Base-by-base conservation (phyloP, 371 early-diverging fungal species). In the Funneliformis caledonium region DNA sequence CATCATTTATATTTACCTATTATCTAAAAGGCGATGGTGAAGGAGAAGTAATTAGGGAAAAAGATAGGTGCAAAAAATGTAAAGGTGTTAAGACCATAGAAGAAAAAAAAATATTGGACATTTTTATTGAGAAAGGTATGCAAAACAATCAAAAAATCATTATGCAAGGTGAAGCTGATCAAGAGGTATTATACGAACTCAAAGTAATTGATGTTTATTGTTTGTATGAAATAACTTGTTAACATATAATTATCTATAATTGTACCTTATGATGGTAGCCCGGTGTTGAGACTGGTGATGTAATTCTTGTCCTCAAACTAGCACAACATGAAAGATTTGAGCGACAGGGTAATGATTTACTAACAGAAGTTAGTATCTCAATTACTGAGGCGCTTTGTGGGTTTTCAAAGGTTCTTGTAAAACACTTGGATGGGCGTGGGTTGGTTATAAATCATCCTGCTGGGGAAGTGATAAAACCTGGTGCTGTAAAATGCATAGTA, bases 101-200 rank as follows among this genome's bases (percentile, higher is more conserved):
- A 85, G 92, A 91, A 73, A 90, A 90, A 83, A 94, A 94, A 86
- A 85, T 89, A 74, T 83, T 94, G 19, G 85, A 86, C 74, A 90
- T 95, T 42, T 85, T 88, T 84, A 87, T 96, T 75, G 94, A 92
- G 81, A 92, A 94, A 43, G 97, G 97, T 62, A 95, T 95, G 94
- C 90, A 91, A 85, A 87, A 91, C 47, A 95, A 95, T 50, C 94
- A 95, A 72, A 91, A 92, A 85, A 89, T 96, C 82, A 89, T 87
- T 59, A 93, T 93, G 85, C 75, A 84, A 11, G 91, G 90, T 81
- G 93, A 94, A 85, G 95, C 94, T 37, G 94, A 95, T 87, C 92
- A 95, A 84, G 80, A 87, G 81, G 81, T 84, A 76, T 83, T 91
- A 60, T 89, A 89, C 82, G 89, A 92, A 48, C 9, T 45, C 16